A percentile compares a stretch with the other conserved stretches of the same genome.
Evolutionary conservation across 768 basidiomycete species (phyloP).

Genomic region (Phylloporus rhodoxanthus): DNA sequence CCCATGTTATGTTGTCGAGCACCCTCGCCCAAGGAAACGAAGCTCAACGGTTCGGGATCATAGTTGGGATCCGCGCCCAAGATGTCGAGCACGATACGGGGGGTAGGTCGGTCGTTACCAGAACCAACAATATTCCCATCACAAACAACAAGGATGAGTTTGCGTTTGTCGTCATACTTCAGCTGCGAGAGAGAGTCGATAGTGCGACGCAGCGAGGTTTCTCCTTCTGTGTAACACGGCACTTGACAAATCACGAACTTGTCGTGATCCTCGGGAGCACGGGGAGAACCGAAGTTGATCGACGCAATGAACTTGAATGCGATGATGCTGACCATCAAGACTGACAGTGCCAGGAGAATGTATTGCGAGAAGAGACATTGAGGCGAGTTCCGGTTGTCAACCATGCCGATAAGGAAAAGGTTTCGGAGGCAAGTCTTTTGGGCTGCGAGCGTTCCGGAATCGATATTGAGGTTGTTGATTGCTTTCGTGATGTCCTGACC

Average conservation of each 20-base stretch:
- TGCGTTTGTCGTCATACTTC: constrained; percentile 98
- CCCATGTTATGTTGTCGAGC: constrained; percentile 97
- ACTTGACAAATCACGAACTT: constrained; percentile 98
- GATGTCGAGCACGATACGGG: constrained; percentile 93
- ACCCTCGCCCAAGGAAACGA: constrained; percentile 90
- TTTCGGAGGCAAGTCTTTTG: constrained; percentile 91
- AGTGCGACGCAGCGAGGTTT: constrained; percentile 73
- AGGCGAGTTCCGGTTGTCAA: constrained; percentile 86
- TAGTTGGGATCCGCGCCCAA: constrained; percentile 89
- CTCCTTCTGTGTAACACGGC: constrained; percentile 97
- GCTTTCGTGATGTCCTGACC: constrained; percentile 79
- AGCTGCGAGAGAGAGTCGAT: constrained; percentile 92
- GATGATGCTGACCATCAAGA: constrained; percentile 91
- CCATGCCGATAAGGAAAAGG: constrained; percentile 84
- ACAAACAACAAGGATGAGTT: constrained; percentile 87
- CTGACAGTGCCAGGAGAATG: constrained; percentile 81
- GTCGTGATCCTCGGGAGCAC: constrained; percentile 91
- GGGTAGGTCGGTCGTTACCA: constrained; percentile 94
- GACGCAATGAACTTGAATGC: constrained; percentile 95
- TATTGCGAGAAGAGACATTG: constrained; percentile 91
- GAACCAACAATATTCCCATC: constrained; percentile 98
- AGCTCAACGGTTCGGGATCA: constrained; percentile 93
- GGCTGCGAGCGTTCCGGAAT: constrained; percentile 50
- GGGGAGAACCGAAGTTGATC: constrained; percentile 70
- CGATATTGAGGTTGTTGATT: constrained; percentile 58